phyloP scores from a whole-genome alignment of 116 monocot species.

The Cymodocea nodosa region DNA sequence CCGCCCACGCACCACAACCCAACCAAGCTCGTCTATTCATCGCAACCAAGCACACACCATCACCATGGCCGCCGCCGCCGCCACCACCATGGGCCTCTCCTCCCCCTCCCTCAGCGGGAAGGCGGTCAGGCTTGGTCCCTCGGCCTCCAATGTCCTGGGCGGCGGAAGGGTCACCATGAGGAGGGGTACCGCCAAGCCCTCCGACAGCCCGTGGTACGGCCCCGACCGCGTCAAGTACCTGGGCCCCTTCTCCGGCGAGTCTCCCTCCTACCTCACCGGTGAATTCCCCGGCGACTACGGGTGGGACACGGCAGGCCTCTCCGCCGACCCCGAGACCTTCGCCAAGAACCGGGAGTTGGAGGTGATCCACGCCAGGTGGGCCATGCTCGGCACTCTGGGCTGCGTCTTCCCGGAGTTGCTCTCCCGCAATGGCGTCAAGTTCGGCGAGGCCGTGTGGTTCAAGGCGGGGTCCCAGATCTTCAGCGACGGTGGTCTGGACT shows the following conservation, averaged over 20 bases:
- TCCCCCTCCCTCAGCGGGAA: constrained; percentile 27
- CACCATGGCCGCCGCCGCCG: neutral
- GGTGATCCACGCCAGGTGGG: constrained; percentile 59
- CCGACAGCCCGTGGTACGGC: constrained; percentile 70
- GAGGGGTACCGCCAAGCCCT: constrained; percentile 12
- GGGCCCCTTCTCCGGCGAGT: constrained; percentile 65
- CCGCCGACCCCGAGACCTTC: constrained; percentile 67
- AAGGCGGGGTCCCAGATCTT: constrained; percentile 71
- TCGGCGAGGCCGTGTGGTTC: constrained; percentile 78
- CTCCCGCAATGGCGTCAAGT: constrained; percentile 65
- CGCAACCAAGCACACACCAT: too few relatives aligned
- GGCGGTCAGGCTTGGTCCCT: constrained; percentile 20
- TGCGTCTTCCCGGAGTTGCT: constrained; percentile 59
- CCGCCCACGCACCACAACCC: neutral
- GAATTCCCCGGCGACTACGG: constrained; percentile 62
- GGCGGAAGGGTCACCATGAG: constrained; percentile 38
- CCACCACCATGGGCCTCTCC: constrained; percentile 25
- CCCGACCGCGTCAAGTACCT: constrained; percentile 74
- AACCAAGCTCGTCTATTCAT: too few relatives aligned
- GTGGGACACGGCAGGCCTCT: constrained; percentile 66
- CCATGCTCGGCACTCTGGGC: constrained; percentile 54
- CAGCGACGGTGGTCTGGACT: constrained; percentile 65
- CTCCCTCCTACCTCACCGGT: constrained; percentile 59
- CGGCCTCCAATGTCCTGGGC: constrained; percentile 16
- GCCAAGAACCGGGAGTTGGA: constrained; percentile 62